phyloP scores from a whole-genome alignment of 2,329 filamentous ascomycete species.

The Apiospora phragmitis region DNA sequence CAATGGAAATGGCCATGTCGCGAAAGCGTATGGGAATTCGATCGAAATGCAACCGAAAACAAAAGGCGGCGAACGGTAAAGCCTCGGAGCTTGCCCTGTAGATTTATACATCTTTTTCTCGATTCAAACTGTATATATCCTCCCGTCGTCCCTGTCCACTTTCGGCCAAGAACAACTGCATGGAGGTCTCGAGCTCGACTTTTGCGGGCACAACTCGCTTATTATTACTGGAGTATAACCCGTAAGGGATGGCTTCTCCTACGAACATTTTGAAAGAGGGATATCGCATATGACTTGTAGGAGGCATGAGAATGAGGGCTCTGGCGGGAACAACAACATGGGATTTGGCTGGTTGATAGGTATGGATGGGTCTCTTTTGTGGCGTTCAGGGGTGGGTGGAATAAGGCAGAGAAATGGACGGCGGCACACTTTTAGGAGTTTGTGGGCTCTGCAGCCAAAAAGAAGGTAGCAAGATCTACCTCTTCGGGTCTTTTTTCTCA shows the following conservation, averaged over 20 bases:
- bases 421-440: background rate
- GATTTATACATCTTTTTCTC: constrained; percentile 1
- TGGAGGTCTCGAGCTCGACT: background rate
- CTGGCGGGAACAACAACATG: background rate
- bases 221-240: background rate
- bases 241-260: background rate
- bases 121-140: constrained; percentile 11
- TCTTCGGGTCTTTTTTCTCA: background rate
- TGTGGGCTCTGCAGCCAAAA: background rate
- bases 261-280: constrained; percentile 8
- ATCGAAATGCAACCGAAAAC: constrained; percentile 52
- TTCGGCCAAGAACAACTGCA: background rate
- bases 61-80: constrained; percentile 32
- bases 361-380: background rate
- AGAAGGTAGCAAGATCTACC: constrained; percentile 10
- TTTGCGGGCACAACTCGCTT: background rate
- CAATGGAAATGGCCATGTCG: constrained; percentile 41
- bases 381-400: background rate
- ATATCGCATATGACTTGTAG: constrained; percentile 4
- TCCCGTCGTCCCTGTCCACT: background rate
- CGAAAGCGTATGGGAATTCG: constrained; percentile 40
- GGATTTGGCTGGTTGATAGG: background rate
- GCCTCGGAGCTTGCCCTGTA: constrained; percentile 5
- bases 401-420: background rate
- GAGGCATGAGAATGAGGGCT: constrained; percentile 3